Conservation (phyloP, 345 rosid species). For the Gossypium raimondii region DNA sequence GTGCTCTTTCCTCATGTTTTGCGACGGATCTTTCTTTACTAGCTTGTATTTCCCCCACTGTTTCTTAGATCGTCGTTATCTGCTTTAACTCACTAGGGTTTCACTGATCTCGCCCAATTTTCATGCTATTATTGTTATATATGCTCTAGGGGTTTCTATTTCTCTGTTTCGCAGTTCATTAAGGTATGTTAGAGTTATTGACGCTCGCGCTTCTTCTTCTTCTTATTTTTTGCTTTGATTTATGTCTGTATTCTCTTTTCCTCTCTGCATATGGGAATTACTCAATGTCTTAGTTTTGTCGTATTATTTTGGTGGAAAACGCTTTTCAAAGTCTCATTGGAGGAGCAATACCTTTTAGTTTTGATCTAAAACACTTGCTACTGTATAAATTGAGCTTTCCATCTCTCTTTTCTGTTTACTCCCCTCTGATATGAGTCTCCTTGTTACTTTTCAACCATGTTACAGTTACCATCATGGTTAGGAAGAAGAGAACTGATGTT, state of each 20-base stretch:
- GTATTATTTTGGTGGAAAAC: neutral
- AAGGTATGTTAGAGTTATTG: neutral
- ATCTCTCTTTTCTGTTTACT: neutral
- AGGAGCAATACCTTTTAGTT: neutral
- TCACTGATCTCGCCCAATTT: constrained; percentile 1
- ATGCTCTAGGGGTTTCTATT: neutral
- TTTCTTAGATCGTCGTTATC: constrained; percentile 8
- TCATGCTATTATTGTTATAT: neutral
- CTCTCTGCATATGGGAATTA: neutral
- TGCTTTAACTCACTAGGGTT: neutral
- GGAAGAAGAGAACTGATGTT: constrained; percentile 67
- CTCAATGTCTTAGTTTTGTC: neutral
- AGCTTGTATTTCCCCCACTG: neutral
- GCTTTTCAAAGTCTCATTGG: neutral
- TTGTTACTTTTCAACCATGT: neutral
- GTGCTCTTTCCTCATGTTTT: neutral
- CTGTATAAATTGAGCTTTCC: neutral
- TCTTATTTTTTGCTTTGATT: neutral
- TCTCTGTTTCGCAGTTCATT: neutral
- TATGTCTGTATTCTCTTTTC: neutral
- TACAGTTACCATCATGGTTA: constrained; percentile 52
- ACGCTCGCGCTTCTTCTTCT: neutral
- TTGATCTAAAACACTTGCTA: neutral
- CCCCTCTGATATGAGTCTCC: neutral
- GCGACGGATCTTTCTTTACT: neutral